Base-by-base conservation (phyloP, 805 yeast genomes). In the Ogataea philodendri region DNA sequence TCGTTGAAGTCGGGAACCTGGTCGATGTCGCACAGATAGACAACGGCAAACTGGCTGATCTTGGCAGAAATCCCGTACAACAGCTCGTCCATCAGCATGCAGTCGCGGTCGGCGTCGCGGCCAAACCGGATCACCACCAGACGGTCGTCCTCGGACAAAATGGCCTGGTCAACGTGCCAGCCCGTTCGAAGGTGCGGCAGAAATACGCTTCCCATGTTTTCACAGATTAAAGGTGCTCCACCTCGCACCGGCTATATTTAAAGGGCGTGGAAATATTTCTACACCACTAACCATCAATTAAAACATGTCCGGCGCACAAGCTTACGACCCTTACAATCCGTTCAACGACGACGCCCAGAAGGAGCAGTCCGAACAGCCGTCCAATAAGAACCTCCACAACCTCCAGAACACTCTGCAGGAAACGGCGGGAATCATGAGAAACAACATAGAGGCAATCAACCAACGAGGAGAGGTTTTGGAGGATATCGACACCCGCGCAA, bases 81-180 rank as follows among this genome's bases (percentile, higher is more conserved):
- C 15, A 85, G 51, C 58, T 89, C 96, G 65, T 93, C 98, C 84
- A 90, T 86, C 27, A 78, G 63, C 88, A 88, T 81, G 54, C 96
- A 87, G 28, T 81, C 84, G 30, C 74, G 70, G 45, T 83, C 85
- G 35, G 67, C 60, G 44, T 84, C 95, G 26, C 82, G 65, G 1
- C 98, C 98, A 58, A 93, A 93, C 22, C 98, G 68, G 11, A 93
- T 76, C 8, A 89, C 81, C 16, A 93, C 97, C 6, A 93, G 61
- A 39, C 96, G 65, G 33, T 86, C 95, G 40, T 84, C 94, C 54
- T 93, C 98, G 6, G 87, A 77, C 15, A 93, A 68, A 23, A 93
- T 93, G 5, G 98, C 96, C 56, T 93, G 97, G 62, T 93, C 98
- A 20, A 93, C 97, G 54, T 93, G 98, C 97, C 96, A 87, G 5